phyloP scores from a whole-genome alignment of 495 filamentous ascomycete species.

The Aspergillus nidulans region DNA sequence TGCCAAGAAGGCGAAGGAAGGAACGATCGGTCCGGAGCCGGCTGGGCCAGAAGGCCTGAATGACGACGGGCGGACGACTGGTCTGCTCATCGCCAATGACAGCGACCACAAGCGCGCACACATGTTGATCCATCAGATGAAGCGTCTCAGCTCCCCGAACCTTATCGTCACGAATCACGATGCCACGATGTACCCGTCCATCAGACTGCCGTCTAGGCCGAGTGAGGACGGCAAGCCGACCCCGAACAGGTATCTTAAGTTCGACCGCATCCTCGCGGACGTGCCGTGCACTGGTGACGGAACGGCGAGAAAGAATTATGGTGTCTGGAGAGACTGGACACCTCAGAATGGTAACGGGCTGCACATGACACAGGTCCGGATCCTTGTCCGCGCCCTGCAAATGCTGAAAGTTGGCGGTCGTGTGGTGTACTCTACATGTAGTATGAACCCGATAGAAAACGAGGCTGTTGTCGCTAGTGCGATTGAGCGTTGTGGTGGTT shows the following conservation, averaged over 20 bases:
- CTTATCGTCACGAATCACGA: slow-evolving; percentile 97
- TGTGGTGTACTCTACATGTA: slow-evolving; percentile 96
- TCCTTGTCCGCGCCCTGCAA: slow-evolving; percentile 87
- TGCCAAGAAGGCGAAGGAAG: slow-evolving; percentile 48
- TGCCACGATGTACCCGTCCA: slow-evolving; percentile 89
- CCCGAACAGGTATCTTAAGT: slow-evolving; percentile 78
- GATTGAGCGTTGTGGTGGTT: slow-evolving; percentile 85
- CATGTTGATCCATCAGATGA: slow-evolving; percentile 96
- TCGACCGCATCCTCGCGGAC: slow-evolving; percentile 92
- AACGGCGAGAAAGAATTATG: slow-evolving; percentile 83
- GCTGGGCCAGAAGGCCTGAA: slow-evolving; percentile 49
- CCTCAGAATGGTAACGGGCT: slow-evolving; percentile 80
- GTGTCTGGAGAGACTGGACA: slow-evolving; percentile 92
- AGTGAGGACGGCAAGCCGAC: slow-evolving; percentile 44
- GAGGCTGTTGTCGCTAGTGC: slow-evolving; percentile 86
- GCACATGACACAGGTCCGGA: slow-evolving; percentile 77
- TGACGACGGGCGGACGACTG: slow-evolving; percentile 83
- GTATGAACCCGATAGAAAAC: slow-evolving; percentile 96
- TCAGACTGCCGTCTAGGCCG: slow-evolving; percentile 60
- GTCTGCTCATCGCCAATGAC: slow-evolving; percentile 91
- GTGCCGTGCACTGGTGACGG: slow-evolving; percentile 97
- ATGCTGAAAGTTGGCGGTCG: slow-evolving; percentile 94
- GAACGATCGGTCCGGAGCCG: slow-evolving; percentile 43
- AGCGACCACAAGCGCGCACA: slow-evolving; percentile 91
- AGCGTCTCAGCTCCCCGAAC: slow-evolving; percentile 93